Conservation (phyloP, 2,329 filamentous ascomycete genomes). For the Orbilia blumenaviensis region DNA sequence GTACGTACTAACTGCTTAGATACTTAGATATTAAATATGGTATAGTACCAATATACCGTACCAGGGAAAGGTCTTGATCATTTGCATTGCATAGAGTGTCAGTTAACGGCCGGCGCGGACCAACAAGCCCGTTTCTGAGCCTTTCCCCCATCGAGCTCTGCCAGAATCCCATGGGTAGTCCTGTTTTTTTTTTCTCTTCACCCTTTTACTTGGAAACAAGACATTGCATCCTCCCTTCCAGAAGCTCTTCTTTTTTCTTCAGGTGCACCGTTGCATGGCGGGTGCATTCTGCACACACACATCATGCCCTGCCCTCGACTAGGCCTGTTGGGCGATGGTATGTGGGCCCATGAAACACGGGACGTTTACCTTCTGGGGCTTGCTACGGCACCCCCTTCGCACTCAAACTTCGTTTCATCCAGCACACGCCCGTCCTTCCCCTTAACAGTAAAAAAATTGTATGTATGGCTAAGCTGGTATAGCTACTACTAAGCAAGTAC, state of each 20-base stretch:
- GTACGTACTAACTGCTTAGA: no score
- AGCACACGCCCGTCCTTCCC: neutral
- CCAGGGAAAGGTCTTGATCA: no score
- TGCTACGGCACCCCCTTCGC: constrained; percentile 17
- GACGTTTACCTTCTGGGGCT: constrained; percentile 44
- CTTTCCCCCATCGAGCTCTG: neutral
- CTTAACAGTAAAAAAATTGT: no score
- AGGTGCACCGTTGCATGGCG: constrained; percentile 5
- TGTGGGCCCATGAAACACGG: constrained; percentile 35
- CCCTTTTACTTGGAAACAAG: no score
- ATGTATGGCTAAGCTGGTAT: neutral
- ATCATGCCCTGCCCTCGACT: neutral
- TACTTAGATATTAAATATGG: no score
- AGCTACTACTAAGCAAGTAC: no score
- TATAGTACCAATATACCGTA: no score
- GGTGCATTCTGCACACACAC: neutral
- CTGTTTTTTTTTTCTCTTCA: no score
- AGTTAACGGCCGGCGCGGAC: no score
- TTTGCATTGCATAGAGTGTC: no score
- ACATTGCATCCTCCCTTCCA: no score
- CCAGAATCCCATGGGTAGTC: neutral
- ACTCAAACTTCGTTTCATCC: constrained; percentile 45
- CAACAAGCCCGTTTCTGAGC: neutral
- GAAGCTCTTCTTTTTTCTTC: neutral
- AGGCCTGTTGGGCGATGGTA: neutral